phyloP scores from a whole-genome alignment of 306 rosid genomes.

The Cyamopsis tetragonoloba region DNA sequence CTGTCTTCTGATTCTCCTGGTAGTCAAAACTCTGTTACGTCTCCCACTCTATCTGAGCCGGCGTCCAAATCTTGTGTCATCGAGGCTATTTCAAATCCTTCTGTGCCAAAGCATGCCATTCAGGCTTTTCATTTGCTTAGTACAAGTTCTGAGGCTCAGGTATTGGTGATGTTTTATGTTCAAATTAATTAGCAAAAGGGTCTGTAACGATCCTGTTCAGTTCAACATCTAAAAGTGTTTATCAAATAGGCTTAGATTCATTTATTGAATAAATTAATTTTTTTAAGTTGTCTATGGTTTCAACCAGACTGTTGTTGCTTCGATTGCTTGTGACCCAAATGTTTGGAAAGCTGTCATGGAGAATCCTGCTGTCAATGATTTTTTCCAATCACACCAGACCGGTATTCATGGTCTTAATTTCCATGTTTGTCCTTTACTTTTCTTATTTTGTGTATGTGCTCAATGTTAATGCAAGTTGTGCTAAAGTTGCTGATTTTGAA shows the following conservation, averaged over 20 bases:
- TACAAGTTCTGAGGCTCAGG: conserved; percentile 65
- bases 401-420: conserved; percentile 29
- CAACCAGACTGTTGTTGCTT: conserved; percentile 70
- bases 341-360: conserved; percentile 68
- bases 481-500: conserved; percentile 31
- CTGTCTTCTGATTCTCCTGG: conserved; percentile 41
- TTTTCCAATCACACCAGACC: conserved; percentile 40
- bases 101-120: conserved; percentile 53
- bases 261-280: conserved; percentile 3
- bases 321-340: conserved; percentile 60
- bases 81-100: conserved; percentile 30
- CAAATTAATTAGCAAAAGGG: not conserved
- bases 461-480: not conserved
- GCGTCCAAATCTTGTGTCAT: conserved; percentile 37
- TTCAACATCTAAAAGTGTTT: not conserved
- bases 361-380: conserved; percentile 50
- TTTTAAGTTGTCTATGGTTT: conserved; percentile 10
- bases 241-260: not conserved
- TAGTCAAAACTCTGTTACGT: conserved; percentile 24
- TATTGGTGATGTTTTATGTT: conserved; percentile 20
- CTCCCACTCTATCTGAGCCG: conserved; percentile 28
- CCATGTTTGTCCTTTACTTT: not conserved
- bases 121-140: conserved; percentile 65
- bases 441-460: not conserved
- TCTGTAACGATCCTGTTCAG: not conserved